phyloP scores from a whole-genome alignment of 331 rosid species.

The Malus hybrid region DNA sequence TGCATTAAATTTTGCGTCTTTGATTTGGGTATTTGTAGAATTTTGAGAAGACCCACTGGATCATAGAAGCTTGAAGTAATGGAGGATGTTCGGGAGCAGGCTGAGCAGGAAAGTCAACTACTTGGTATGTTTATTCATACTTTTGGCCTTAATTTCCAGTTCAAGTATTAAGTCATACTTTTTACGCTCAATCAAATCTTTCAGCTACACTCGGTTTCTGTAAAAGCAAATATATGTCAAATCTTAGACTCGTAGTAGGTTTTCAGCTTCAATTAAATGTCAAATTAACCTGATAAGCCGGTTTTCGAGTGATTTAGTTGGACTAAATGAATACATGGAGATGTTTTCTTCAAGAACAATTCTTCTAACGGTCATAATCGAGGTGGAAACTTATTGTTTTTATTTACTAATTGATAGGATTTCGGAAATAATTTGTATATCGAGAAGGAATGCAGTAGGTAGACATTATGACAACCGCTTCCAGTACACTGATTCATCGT shows the following conservation, averaged over 20 bases:
- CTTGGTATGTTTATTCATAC: constrained; percentile 36
- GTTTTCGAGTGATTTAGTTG: neutral
- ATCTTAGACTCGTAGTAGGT: neutral
- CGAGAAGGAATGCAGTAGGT: too few relatives aligned
- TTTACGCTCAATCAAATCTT: neutral
- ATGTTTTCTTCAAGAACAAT: neutral
- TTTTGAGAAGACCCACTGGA: neutral
- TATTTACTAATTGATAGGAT: too few relatives aligned
- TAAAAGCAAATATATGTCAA: neutral
- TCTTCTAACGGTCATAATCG: neutral
- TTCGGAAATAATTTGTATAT: too few relatives aligned
- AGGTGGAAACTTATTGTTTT: neutral
- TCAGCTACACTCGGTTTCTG: neutral
- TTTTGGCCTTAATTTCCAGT: neutral
- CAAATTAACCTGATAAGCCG: too few relatives aligned
- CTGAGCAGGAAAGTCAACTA: constrained; percentile 33
- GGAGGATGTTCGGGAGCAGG: constrained; percentile 40
- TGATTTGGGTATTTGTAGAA: constrained; percentile 11
- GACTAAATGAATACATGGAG: neutral
- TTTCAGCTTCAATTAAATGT: neutral
- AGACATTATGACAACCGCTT: too few relatives aligned
- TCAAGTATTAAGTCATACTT: too few relatives aligned
- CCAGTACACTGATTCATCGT: too few relatives aligned
- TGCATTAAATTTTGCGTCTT: neutral
- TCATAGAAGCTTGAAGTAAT: constrained; percentile 19